These are phyloP conservation scores for Yarrowia hollandica DNA, from an alignment of 805 yeast genomes.

Conservation along the genomic window DNA sequence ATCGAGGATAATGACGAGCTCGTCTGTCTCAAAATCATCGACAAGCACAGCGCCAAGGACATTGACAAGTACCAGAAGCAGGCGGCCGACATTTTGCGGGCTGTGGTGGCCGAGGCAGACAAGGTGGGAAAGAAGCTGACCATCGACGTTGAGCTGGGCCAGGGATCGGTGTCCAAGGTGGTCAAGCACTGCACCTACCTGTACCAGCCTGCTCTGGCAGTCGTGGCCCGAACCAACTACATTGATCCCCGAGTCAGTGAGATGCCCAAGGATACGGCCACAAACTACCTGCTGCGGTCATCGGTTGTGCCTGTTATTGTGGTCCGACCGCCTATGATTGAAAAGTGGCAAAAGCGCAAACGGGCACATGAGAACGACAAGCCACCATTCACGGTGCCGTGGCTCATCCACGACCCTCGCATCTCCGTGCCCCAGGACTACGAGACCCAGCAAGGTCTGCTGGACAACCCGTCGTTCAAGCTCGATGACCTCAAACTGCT, in stretches of 20 bases:
- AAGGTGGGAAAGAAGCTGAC: conserved; percentile 19
- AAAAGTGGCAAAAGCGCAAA: conserved; percentile 6
- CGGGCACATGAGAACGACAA: neutral
- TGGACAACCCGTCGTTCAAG: conserved; percentile 29
- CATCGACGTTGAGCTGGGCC: conserved; percentile 26
- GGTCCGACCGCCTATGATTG: conserved; percentile 25
- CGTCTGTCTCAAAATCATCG: conserved; percentile 48
- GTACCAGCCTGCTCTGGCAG: conserved; percentile 27
- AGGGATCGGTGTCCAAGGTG: conserved; percentile 24
- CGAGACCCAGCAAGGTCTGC: conserved; percentile 13
- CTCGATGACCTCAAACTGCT: conserved; percentile 18
- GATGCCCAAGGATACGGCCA: conserved; percentile 25
- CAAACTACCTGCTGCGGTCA: conserved; percentile 19
- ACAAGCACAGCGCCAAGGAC: conserved; percentile 38
- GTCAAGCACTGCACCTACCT: conserved; percentile 29
- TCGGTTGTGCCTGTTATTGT: conserved; percentile 25
- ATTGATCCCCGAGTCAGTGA: conserved; percentile 27
- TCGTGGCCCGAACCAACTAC: conserved; percentile 29
- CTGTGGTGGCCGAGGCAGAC: conserved; percentile 9
- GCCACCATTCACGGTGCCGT: conserved; percentile 9
- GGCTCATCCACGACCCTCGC: conserved; percentile 22
- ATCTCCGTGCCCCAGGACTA: conserved; percentile 17
- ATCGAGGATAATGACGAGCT: conserved; percentile 50
- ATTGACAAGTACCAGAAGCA: conserved; percentile 29
- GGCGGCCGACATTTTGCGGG: conserved; percentile 16